Conservation (phyloP, 2,329 filamentous ascomycete genomes). For the Cryphonectria radicalis region DNA sequence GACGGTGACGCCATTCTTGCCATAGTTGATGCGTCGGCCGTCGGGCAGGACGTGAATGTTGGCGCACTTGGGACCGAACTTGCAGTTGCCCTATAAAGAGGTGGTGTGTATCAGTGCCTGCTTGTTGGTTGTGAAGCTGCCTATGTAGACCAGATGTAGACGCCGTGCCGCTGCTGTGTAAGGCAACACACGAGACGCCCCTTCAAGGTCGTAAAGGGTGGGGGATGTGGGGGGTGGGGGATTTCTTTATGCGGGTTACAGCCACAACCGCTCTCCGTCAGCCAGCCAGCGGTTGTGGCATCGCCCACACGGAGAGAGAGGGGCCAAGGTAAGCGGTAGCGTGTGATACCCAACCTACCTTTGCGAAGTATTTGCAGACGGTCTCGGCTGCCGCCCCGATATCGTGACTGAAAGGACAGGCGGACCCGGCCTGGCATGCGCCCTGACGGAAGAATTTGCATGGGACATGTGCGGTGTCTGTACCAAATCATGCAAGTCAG, state of each 20-base stretch:
- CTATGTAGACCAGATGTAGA: background rate
- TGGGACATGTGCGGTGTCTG: constrained; percentile 94
- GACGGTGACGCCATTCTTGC: constrained; percentile 70
- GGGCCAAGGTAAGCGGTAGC: background rate
- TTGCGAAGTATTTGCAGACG: constrained; percentile 98
- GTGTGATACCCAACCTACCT: constrained; percentile 65
- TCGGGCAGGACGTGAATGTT: constrained; percentile 95
- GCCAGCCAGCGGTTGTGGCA: constrained; percentile 1
- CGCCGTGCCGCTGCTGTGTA: constrained; percentile 16
- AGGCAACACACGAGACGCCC: constrained; percentile 24
- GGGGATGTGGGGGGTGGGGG: too few species aligned
- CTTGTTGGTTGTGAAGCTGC: background rate
- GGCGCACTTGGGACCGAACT: constrained; percentile 97
- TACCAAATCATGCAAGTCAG: constrained; percentile 27
- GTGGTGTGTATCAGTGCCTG: background rate
- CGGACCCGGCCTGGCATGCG: constrained; percentile 91
- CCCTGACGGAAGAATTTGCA: constrained; percentile 99
- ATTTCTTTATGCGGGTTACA: background rate
- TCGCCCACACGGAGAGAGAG: background rate
- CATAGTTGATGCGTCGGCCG: constrained; percentile 86
- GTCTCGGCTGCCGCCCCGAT: constrained; percentile 83
- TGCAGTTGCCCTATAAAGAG: constrained; percentile 83
- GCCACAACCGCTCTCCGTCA: background rate
- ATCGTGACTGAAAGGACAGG: constrained; percentile 96
- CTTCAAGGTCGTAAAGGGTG: background rate